Base-by-base conservation (phyloP, 768 basidiomycete genomes). In the Auriscalpium vulgare region DNA sequence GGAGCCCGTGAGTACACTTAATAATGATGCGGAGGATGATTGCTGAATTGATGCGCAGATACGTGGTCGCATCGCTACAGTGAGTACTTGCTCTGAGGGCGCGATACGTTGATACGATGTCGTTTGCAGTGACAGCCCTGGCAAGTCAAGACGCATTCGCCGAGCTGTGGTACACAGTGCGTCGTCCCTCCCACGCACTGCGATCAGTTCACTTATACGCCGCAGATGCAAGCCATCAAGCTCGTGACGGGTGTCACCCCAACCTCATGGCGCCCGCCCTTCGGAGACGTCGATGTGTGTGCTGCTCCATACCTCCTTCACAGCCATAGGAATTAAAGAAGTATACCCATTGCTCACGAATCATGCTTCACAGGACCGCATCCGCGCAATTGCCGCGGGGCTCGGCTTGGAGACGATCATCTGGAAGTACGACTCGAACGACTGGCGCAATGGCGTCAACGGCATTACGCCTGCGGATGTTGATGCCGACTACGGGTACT, bases 351-450 rank as follows among this genome's bases (percentile, higher is more conserved):
- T 23, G 1, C 16, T 14, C 34, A 37, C 21, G 10, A n/a, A 34
- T 1, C 38, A 16, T 5, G 6, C 21, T 16, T 34, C 34, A 47
- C 37, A 62, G 61, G 84, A 86, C 68, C 86, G 90, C 51, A 81
- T 91, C 45, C 81, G 91, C 37, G 74, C 79, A 37, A 85, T 92
- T 55, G 81, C 85, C 3, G 66, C 81, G 21, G 82, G 76, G 9
- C 80, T 91, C 60, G 83, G 82, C 38, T 71, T 91, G 14, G 78
- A 78, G 11, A 87, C 87, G 2, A 75, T 92, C 65, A 73, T 91
- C 51, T 92, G 91, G 90, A 67, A 74, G 61, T 82, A 77, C 57
- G 83, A 87, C 62, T 78, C 83, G n/a, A 72, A 76, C 40, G 89
- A 93, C 68, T 91, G 88, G 88, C 66, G 82, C 52, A 59, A 53